Conservation (phyloP, 192 early-diverging fungal species). For the Backusella liffmaniae region DNA sequence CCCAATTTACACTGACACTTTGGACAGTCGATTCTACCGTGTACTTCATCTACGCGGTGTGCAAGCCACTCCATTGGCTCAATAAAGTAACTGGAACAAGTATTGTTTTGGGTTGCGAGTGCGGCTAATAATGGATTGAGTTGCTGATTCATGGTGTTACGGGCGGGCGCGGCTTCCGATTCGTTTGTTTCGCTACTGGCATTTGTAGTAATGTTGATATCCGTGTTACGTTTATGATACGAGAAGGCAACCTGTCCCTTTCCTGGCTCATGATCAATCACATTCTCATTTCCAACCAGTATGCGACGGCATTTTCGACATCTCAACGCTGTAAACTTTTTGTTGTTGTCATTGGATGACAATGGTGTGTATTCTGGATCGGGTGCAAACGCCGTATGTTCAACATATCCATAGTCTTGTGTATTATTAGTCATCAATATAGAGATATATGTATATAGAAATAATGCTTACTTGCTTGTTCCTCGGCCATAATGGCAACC, state of each 20-base stretch:
- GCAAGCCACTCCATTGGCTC: slow-evolving; percentile 86
- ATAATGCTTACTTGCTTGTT: slow-evolving; percentile 39
- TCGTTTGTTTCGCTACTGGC: not conserved
- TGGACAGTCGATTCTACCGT: slow-evolving; percentile 74
- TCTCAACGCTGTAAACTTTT: slow-evolving; percentile 29
- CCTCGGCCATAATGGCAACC: slow-evolving; percentile 58
- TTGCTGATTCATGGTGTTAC: not conserved
- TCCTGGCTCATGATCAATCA: slow-evolving; percentile 69
- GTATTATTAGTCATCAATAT: no score
- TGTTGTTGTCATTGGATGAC: not conserved
- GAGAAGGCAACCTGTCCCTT: slow-evolving; percentile 71
- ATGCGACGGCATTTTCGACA: slow-evolving; percentile 66
- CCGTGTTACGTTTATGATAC: slow-evolving; percentile 66
- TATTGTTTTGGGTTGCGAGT: slow-evolving; percentile 30
- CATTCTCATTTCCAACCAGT: slow-evolving; percentile 58
- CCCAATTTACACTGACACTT: slow-evolving; percentile 81
- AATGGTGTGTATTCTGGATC: slow-evolving; percentile 43
- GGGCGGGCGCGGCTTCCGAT: not conserved
- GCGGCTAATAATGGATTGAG: slow-evolving; percentile 33
- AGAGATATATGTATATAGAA: no score
- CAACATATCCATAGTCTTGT: slow-evolving; percentile 49
- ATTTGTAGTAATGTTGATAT: slow-evolving; percentile 39
- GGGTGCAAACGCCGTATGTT: slow-evolving; percentile 48
- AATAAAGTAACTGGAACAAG: slow-evolving; percentile 77
- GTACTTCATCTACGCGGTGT: slow-evolving; percentile 50